Base-by-base conservation (phyloP, 768 basidiomycete species). In the Crepidotus variabilis region DNA sequence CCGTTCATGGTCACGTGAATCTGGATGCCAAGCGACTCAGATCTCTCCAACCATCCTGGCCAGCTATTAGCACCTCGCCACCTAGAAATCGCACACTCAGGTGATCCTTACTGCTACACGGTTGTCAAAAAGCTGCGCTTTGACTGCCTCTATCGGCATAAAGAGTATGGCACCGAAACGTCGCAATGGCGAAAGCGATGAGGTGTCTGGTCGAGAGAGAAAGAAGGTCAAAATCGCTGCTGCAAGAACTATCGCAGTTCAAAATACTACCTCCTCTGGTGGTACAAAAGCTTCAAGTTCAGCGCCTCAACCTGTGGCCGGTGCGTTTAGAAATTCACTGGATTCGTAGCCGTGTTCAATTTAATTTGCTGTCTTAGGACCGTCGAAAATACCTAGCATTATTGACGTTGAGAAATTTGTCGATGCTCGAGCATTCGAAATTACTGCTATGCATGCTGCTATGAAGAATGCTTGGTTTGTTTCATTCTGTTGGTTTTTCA, bases 351-450 rank as follows among this genome's bases (percentile, higher is more conserved):
- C n/a, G 20, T 10, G 43, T 16, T 43, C 13, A 10, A 50, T 28
- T 24, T 61, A 9, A 50, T 6, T 23, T n/a, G 14, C 46, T 9
- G 47, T 8, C 46, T 20, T 35, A 89, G 87, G 80, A 50, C 72
- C 81, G 68, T 77, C 75, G 46, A 79, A 78, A 7, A 69, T 97
- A 16, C 92, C 92, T 2, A 77, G 79, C 24, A 78, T 86, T 1
- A 79, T 98, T 54, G 90, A 95, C 63, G 88, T 96, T 21, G 94
- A 96, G 66, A 87, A 82, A 66, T 96, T 98, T 68, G 82, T 87
- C 16, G 87, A 94, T 77, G 84, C 92, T 14, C 81, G 94, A 57
- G 81, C 86, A 6, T 92, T 92, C 65, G 96, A 99, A 72, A 94
- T 98, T 57, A 76, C 83, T 48, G 89, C 94, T 0, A 94, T 99